Evolutionary conservation across 352 stramenopile species (phyloP), one percentile per base, ranked within the genome.

Genomic region (Globisporangium recalcitrans): DNA sequence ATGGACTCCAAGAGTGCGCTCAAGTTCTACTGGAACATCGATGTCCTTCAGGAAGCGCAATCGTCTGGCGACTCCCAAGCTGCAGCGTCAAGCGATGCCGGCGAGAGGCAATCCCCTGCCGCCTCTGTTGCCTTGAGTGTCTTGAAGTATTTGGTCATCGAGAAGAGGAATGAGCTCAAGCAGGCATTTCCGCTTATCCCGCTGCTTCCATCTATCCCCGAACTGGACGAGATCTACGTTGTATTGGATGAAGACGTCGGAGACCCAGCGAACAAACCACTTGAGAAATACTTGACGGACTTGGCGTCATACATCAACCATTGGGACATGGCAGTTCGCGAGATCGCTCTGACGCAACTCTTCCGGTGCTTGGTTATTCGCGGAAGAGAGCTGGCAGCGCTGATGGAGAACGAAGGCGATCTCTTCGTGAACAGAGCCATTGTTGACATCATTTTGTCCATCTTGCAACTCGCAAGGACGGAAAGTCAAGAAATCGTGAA

Each of bases 371-470:
- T 96, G 32, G 78, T 87, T 48, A 67, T 77, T n/a, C 77, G 87
- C 53, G 71, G 74, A 6, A 64, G 60, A 27, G 85, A 96, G 58
- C 53, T 96, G 14, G 68, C 83, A 24, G 55, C 70, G 27, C 63
- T 96, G 1, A 75, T 96, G 62, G 76, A 93, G 29, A 87, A 85
- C 19, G 77, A 90, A 65, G 81, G 72, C 36, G 80, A 90, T 47
- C 66, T 87, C 19, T 85, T 78, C 51, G 75, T 93, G n/a, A 73
- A 93, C 55, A 65, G 40, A 32, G 69, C 72, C 4, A 67, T 95
- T 57, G 71, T 81, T 19, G 73, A 75, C 11, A 72, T 89, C 27
- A 68, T 94, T 14, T 72, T 82, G 47, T 82, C 81, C n/a, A 68
- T 96, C 40, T 53, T 96, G 13, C 64, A 82, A 56, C 71, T 96